These are phyloP conservation scores for Ceratocystis colombiana DNA, from an alignment of 2,329 filamentous ascomycete species.

Conservation along the genomic window DNA sequence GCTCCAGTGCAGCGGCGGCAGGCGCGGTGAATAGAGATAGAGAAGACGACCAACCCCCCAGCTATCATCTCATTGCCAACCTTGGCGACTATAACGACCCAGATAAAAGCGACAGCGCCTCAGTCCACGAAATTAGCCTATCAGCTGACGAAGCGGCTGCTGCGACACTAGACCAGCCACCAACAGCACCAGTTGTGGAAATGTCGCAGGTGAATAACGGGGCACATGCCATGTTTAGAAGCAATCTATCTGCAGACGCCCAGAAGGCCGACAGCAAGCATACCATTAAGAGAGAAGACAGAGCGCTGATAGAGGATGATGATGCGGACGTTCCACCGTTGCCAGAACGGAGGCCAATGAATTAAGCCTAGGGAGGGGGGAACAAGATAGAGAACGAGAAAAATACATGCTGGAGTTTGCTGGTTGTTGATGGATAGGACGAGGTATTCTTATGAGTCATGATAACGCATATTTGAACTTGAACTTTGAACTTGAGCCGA, in stretches of 20 bases:
- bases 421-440: no score
- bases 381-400: conserved; percentile 3
- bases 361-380: background rate
- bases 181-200: background rate
- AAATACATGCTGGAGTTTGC: background rate
- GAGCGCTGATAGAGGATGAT: background rate
- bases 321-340: conserved; percentile 18
- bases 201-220: conserved; percentile 15
- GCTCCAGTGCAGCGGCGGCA: no score
- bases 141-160: background rate
- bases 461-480: background rate
- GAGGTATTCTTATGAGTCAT: background rate
- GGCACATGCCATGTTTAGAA: conserved; percentile 5
- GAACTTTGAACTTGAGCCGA: no score
- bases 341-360: conserved; percentile 15
- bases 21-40: no score
- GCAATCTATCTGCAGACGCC: background rate
- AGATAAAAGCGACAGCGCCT: background rate
- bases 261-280: background rate
- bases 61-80: background rate
- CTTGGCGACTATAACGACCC: background rate
- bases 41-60: background rate
- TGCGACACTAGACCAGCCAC: background rate
- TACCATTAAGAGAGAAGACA: background rate
- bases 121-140: conserved; percentile 1